Evolutionary conservation across 805 yeast genomes (phyloP).

Genomic region (Yarrowia yakushimensis): DNA sequence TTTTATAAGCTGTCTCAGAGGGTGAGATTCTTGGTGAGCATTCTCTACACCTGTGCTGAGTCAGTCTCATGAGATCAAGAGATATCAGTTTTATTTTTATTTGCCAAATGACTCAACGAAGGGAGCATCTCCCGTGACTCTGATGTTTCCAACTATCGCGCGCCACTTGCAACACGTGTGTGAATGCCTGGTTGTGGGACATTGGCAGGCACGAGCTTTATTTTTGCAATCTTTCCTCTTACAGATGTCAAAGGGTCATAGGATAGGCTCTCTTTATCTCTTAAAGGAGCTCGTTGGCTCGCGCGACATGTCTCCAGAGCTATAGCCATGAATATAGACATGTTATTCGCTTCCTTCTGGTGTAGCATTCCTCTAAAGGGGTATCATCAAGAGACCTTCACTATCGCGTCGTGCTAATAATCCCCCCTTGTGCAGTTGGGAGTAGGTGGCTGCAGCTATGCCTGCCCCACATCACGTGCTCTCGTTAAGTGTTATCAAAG

Average conservation of each 20-base stretch:
- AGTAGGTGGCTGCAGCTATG: neutral
- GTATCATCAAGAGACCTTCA: neutral
- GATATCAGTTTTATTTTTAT: too few species aligned
- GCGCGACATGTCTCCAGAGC: neutral
- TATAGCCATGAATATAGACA: neutral
- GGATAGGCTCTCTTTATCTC: neutral
- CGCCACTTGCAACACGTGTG: neutral
- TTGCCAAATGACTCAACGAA: neutral
- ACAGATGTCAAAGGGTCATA: neutral
- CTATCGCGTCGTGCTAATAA: neutral
- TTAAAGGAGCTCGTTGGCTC: neutral
- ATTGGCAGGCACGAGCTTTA: neutral
- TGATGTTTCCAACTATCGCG: neutral
- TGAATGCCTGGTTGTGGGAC: neutral
- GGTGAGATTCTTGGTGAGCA: too few species aligned
- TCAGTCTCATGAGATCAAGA: neutral
- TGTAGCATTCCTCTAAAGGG: neutral
- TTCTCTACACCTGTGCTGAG: too few species aligned
- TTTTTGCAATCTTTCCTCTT: neutral
- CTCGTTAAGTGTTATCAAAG: conserved; percentile 12
- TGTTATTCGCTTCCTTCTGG: neutral
- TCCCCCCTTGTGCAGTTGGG: neutral
- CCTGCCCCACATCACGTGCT: conserved; percentile 3
- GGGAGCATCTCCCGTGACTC: neutral
- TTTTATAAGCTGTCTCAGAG: neutral